These are phyloP conservation scores for Chytriomyces confervae DNA, from an alignment of 192 early-diverging fungal species.

Conservation along the genomic window DNA sequence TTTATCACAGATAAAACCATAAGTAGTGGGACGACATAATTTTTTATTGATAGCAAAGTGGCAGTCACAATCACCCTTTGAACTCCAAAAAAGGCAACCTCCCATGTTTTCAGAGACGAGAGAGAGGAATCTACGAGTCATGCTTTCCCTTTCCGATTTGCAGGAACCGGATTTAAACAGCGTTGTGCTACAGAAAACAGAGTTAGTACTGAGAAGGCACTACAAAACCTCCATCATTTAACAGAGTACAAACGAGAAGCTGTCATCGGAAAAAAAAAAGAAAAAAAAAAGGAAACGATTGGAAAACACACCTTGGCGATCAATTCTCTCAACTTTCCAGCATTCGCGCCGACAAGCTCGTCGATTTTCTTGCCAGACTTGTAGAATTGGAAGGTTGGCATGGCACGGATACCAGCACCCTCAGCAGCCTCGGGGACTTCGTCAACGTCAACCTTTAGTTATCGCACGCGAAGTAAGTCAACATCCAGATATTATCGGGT, in stretches of 20 bases:
- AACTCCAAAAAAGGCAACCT: too few relatives aligned
- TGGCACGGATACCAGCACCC: conserved; percentile 56
- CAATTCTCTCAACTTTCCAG: conserved; percentile 66
- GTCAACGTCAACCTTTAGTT: conserved; percentile 61
- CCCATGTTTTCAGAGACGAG: too few relatives aligned
- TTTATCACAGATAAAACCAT: background rate
- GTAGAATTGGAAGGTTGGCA: conserved; percentile 90
- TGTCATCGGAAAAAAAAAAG: conserved; percentile 5
- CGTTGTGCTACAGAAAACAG: background rate
- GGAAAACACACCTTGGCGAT: conserved; percentile 60
- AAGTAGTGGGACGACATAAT: too few relatives aligned
- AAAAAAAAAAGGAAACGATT: background rate
- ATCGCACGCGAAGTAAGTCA: background rate
- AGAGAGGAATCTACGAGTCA: background rate
- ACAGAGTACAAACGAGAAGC: background rate
- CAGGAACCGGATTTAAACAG: background rate
- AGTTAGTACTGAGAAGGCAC: background rate
- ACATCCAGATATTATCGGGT: too few relatives aligned
- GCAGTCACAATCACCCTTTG: too few relatives aligned
- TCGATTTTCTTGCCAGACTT: conserved; percentile 74
- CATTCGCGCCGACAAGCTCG: conserved; percentile 84
- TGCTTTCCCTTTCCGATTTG: background rate
- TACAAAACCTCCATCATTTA: background rate
- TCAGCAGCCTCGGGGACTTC: conserved; percentile 58
- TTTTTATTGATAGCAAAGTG: too few relatives aligned